Evolutionary conservation across 2,329 filamentous ascomycete species (phyloP).

Genomic region (Diaporthe aspalathi): DNA sequence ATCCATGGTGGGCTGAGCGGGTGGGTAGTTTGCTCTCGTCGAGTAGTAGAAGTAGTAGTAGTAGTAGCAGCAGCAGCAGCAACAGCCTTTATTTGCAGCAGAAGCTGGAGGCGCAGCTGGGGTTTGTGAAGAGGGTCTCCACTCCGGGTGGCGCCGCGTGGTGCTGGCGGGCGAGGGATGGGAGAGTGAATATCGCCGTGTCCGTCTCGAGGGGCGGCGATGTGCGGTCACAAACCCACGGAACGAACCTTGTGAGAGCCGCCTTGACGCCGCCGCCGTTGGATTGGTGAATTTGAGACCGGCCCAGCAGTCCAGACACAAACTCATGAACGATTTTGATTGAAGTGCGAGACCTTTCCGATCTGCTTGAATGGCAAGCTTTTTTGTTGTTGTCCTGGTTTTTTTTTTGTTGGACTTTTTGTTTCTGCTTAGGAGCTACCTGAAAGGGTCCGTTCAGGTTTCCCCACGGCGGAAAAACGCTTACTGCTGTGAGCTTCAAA

Average conservation of each 20-base stretch:
- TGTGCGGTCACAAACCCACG: not conserved
- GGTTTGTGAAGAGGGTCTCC: not conserved
- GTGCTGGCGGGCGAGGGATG: not conserved
- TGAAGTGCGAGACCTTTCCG: not conserved
- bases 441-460: conserved; percentile 6
- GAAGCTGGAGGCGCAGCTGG: not conserved
- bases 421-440: not conserved
- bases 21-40: not conserved
- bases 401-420: not conserved
- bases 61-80: too few species aligned
- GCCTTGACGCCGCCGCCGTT: not conserved
- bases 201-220: not conserved
- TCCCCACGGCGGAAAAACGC: too few species aligned
- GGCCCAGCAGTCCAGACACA: not conserved
- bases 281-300: not conserved
- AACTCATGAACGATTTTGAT: not conserved
- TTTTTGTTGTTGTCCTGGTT: not conserved
- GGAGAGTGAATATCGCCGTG: not conserved
- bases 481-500: not conserved
- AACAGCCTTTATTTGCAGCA: not conserved
- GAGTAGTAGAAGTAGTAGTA: not conserved
- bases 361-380: not conserved
- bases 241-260: not conserved
- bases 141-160: not conserved
- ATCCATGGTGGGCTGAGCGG: conserved; percentile 27